phyloP scores from a whole-genome alignment of 2,329 filamentous ascomycete species.

The Calonectria naviculata region DNA sequence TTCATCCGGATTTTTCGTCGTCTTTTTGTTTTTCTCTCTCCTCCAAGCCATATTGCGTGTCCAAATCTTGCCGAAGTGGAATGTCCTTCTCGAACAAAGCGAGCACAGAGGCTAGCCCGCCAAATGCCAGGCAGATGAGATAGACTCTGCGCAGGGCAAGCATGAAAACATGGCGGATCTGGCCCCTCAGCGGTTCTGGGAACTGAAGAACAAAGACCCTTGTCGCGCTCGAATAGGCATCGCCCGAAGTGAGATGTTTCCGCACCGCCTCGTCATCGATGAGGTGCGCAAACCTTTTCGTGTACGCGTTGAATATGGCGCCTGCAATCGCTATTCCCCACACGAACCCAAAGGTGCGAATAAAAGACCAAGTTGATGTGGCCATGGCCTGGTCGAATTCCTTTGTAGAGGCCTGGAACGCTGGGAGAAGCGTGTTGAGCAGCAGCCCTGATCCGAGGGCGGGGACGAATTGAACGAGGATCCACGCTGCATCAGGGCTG shows the following conservation, averaged over 20 bases:
- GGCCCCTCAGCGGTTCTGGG: slow-evolving; percentile 15
- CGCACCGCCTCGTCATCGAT: slow-evolving; percentile 32
- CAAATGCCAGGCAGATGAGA: slow-evolving; percentile 33
- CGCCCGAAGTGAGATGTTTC: slow-evolving; percentile 33
- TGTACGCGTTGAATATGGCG: slow-evolving; percentile 51
- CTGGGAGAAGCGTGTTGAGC: slow-evolving; percentile 54
- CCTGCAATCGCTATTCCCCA: slow-evolving; percentile 59
- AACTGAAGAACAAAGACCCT: slow-evolving; percentile 38
- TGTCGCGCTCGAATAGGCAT: slow-evolving; percentile 43
- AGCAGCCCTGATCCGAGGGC: slow-evolving; percentile 56
- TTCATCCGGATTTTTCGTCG: not conserved
- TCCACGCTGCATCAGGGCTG: slow-evolving; percentile 49
- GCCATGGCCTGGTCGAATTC: slow-evolving; percentile 50
- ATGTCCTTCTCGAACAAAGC: slow-evolving; percentile 41
- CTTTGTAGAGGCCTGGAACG: slow-evolving; percentile 50
- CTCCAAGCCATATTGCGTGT: slow-evolving; percentile 43
- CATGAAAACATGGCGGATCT: slow-evolving; percentile 41
- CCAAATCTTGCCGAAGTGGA: slow-evolving; percentile 37
- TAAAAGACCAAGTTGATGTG: slow-evolving; percentile 53
- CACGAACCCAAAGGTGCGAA: slow-evolving; percentile 55
- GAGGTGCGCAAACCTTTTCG: slow-evolving; percentile 30
- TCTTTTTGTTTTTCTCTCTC: slow-evolving; percentile 9
- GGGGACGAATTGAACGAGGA: slow-evolving; percentile 51
- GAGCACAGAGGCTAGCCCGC: slow-evolving; percentile 33
- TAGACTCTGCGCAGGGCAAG: slow-evolving; percentile 38